Conservation (phyloP, 441 rosid species). For the Erodium texanum region DNA sequence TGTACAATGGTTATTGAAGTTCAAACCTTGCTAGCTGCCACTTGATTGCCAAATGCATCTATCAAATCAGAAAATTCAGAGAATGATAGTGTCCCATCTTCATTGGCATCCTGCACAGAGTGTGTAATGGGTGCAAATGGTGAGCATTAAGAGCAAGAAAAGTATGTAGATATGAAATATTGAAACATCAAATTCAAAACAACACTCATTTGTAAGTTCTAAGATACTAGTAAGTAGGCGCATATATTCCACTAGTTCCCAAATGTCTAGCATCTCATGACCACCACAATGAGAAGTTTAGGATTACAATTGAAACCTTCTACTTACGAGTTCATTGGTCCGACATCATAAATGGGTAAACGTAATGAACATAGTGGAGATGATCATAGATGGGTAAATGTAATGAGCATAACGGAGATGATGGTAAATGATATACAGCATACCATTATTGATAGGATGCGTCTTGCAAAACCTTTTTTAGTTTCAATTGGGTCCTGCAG, state of each 20-base stretch:
- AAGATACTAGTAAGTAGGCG: background rate
- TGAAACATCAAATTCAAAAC: constrained; percentile 4
- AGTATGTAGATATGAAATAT: background rate
- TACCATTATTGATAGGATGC: constrained; percentile 84
- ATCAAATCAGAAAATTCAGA: constrained; percentile 73
- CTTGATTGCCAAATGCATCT: constrained; percentile 71
- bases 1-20: constrained; percentile 1
- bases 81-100: constrained; percentile 77
- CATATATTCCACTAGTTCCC: background rate
- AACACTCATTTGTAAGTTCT: constrained; percentile 1
- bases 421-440: constrained; percentile 14
- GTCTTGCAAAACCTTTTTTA: constrained; percentile 73
- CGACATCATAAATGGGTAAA: background rate
- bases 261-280: background rate
- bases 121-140: constrained; percentile 9
- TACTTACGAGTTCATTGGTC: background rate
- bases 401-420: background rate
- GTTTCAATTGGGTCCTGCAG: constrained; percentile 86
- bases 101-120: constrained; percentile 55
- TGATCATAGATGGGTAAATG: too few species aligned
- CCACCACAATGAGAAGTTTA: constrained; percentile 3
- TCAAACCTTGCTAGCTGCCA: constrained; percentile 70
- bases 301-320: constrained; percentile 7
- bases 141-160: constrained; percentile 1
- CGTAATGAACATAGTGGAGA: too few species aligned